These are phyloP conservation scores for Pestalotiopsis sp. DNA, from an alignment of 2,329 filamentous ascomycete species.

Conservation along the genomic window DNA sequence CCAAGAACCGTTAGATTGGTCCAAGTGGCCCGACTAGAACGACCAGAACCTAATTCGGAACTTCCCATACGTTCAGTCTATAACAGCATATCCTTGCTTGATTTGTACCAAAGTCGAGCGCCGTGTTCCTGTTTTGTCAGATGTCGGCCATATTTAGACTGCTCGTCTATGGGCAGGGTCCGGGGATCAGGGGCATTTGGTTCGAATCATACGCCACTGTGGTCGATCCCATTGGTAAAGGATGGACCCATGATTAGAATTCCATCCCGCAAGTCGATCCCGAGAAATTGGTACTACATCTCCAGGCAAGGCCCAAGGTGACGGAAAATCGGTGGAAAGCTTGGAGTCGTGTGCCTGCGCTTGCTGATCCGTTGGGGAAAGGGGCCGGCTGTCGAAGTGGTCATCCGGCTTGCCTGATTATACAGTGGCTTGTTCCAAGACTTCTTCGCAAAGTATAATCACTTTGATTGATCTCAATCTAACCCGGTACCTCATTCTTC, in stretches of 20 bases:
- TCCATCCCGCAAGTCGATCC: not conserved
- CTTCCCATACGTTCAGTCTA: not conserved
- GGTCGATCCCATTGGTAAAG: not conserved
- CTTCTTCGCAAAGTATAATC: slow-evolving; percentile 7
- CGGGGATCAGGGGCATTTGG: not conserved
- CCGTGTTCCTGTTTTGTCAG: not conserved
- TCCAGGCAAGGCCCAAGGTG: not conserved
- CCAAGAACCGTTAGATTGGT: not conserved
- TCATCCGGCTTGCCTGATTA: not conserved
- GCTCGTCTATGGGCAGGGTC: not conserved
- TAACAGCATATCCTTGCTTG: not conserved
- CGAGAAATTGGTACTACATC: not conserved
- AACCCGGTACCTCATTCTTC: slow-evolving; percentile 36
- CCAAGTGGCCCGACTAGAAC: not conserved
- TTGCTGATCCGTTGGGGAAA: not conserved
- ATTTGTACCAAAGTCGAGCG: not conserved
- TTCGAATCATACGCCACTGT: not conserved
- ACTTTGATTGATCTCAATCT: slow-evolving; percentile 24
- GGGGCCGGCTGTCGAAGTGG: not conserved
- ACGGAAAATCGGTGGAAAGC: not conserved
- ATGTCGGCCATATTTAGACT: not conserved
- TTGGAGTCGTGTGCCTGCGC: not conserved
- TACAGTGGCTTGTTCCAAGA: no score
- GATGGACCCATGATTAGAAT: not conserved
- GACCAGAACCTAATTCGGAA: not conserved